These are phyloP conservation scores for Microdochium nivale DNA, from an alignment of 2,329 filamentous ascomycete species.

Conservation along the genomic window DNA sequence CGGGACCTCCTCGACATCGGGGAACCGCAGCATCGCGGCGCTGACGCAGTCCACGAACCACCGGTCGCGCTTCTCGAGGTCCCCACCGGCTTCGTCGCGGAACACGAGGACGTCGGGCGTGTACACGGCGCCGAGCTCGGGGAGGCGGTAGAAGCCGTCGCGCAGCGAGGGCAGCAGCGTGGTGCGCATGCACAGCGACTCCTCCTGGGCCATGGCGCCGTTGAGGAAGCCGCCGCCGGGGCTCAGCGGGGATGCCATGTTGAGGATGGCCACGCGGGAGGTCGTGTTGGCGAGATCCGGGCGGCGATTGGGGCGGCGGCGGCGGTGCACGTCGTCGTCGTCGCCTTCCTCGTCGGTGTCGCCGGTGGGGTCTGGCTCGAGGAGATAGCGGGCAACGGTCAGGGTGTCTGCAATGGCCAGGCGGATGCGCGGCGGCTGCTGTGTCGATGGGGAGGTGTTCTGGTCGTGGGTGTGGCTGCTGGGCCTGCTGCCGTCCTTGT, in stretches of 20 bases:
- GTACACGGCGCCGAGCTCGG: slow-evolving; percentile 46
- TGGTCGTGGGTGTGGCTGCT: no score
- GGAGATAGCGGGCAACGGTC: slow-evolving; percentile 34
- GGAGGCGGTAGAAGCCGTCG: slow-evolving; percentile 51
- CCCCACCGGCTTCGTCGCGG: slow-evolving; percentile 25
- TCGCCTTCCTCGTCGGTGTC: no score
- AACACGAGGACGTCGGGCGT: slow-evolving; percentile 54
- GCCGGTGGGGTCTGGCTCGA: not conserved
- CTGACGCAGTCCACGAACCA: slow-evolving; percentile 52
- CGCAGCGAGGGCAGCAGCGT: slow-evolving; percentile 50
- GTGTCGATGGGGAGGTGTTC: not conserved
- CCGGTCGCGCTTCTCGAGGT: slow-evolving; percentile 35
- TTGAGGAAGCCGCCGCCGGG: slow-evolving; percentile 53
- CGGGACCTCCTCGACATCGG: slow-evolving; percentile 32
- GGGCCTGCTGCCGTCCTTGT: not conserved
- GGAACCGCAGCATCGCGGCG: slow-evolving; percentile 50
- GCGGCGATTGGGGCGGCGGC: not conserved
- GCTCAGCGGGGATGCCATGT: slow-evolving; percentile 54
- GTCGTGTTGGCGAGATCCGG: slow-evolving; percentile 7
- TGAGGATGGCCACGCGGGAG: slow-evolving; percentile 42
- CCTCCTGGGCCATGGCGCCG: slow-evolving; percentile 53
- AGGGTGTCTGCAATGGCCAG: slow-evolving; percentile 45
- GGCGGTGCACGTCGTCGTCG: slow-evolving; percentile 14
- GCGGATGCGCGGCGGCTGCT: slow-evolving; percentile 25
- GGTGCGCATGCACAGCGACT: slow-evolving; percentile 51